A percentile compares a stretch with the other conserved stretches of the same genome.
These are phyloP conservation scores for Pisolithus sp. DNA, from an alignment of 768 basidiomycete genomes.

Conservation along the genomic window DNA sequence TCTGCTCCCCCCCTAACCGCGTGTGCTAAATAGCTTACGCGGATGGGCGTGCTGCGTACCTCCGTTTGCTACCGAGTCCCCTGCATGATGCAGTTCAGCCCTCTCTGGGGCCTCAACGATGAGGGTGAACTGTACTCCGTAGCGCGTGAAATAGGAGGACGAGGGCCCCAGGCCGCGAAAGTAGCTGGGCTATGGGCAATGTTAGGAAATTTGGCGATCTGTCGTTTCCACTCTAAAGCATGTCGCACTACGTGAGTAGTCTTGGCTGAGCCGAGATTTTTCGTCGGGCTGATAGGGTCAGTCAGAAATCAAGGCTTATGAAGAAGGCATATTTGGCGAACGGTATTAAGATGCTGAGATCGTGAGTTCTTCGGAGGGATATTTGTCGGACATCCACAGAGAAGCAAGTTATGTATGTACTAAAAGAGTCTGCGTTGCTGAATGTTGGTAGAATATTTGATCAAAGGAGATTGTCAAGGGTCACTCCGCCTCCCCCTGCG, in stretches of 20 bases:
- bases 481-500: too few relatives aligned
- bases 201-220: constrained; percentile 57
- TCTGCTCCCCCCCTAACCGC: not conserved
- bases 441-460: too few relatives aligned
- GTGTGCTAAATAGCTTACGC: not conserved
- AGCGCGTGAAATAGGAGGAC: constrained; percentile 47
- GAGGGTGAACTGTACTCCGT: constrained; percentile 13
- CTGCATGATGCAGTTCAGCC: constrained; percentile 8
- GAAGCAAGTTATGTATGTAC: too few relatives aligned
- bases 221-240: constrained; percentile 65
- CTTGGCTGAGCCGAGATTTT: not conserved
- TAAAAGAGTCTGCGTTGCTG: too few relatives aligned
- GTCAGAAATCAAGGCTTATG: constrained; percentile 67
- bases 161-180: constrained; percentile 6
- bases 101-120: constrained; percentile 17
- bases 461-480: too few relatives aligned
- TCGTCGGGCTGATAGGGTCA: not conserved
- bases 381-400: too few relatives aligned
- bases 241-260: constrained; percentile 53
- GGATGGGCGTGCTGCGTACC: constrained; percentile 1
- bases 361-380: too few relatives aligned
- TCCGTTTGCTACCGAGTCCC: constrained; percentile 1
- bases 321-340: constrained; percentile 38
- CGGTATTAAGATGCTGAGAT: constrained; percentile 9
- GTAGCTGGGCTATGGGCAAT: constrained; percentile 44